Evolutionary conservation across 1,139 yeast species (phyloP).

Genomic region (Yamadazyma kanchanaburiensis): DNA sequence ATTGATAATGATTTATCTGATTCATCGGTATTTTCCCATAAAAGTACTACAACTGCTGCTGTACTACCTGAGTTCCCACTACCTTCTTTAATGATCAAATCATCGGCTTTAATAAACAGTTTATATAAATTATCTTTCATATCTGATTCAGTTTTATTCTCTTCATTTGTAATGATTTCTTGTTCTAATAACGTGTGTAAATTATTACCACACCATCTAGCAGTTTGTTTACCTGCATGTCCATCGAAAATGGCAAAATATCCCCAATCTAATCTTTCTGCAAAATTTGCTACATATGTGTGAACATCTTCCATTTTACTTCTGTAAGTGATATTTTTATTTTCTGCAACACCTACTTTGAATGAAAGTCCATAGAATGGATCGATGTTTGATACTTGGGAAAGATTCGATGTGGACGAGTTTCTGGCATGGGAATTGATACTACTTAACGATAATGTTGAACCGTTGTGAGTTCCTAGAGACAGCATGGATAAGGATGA

Average conservation of each 20-base stretch:
- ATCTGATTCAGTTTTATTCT: slow-evolving; percentile 5
- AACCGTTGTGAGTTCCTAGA: slow-evolving; percentile 9
- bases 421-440: slow-evolving; percentile 10
- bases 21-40: slow-evolving; percentile 60
- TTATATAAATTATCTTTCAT: slow-evolving; percentile 56
- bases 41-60: slow-evolving; percentile 87
- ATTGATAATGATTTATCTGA: slow-evolving; percentile 29
- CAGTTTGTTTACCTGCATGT: slow-evolving; percentile 92
- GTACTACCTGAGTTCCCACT: slow-evolving; percentile 84
- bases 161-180: slow-evolving; percentile 31
- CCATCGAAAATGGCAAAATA: slow-evolving; percentile 97
- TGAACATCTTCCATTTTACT: slow-evolving; percentile 97
- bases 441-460: slow-evolving; percentile 12
- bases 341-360: slow-evolving; percentile 86
- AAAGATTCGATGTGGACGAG: slow-evolving; percentile 14
- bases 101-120: slow-evolving; percentile 73
- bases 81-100: slow-evolving; percentile 55
- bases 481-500: too few species aligned
- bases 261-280: slow-evolving; percentile 88
- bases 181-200: slow-evolving; percentile 66
- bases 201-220: slow-evolving; percentile 93
- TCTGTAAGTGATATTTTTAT: slow-evolving; percentile 75
- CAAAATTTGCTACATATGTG: slow-evolving; percentile 88
- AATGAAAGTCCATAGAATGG: slow-evolving; percentile 57
- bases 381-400: slow-evolving; percentile 16